Conservation (phyloP, 352 stramenopile species). For the Pythium phragmitis region DNA sequence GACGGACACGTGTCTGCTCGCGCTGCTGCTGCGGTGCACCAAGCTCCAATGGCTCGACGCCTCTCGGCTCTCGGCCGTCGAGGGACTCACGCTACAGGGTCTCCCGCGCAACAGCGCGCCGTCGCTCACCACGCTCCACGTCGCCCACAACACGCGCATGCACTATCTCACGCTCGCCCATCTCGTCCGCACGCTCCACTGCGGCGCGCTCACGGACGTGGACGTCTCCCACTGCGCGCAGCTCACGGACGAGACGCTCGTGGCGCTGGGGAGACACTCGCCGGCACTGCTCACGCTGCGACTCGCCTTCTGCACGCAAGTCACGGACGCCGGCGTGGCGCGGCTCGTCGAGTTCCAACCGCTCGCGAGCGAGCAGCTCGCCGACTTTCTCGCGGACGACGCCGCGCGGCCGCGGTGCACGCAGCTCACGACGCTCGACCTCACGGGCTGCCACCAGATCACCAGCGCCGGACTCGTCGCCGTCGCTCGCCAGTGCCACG, state of each 20-base stretch:
- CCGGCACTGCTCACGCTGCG: constrained; percentile 38
- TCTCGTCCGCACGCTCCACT: constrained; percentile 40
- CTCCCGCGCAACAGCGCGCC: constrained; percentile 30
- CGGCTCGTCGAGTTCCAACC: constrained; percentile 44
- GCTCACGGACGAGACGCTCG: constrained; percentile 54
- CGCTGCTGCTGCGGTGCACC: constrained; percentile 49
- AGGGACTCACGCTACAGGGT: constrained; percentile 60
- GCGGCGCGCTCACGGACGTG: constrained; percentile 34
- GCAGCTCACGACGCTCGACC: constrained; percentile 45
- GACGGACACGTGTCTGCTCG: constrained; percentile 58
- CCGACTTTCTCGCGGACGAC: constrained; percentile 33
- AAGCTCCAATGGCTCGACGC: constrained; percentile 24
- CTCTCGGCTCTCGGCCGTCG: constrained; percentile 41
- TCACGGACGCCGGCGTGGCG: constrained; percentile 54
- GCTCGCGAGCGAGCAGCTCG: constrained; percentile 22
- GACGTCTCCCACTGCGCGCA: constrained; percentile 55
- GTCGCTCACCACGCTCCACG: constrained; percentile 34
- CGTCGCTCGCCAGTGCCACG: constrained; percentile 36
- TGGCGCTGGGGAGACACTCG: constrained; percentile 43
- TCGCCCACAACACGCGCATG: constrained; percentile 37
- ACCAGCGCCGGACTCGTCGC: constrained; percentile 44
- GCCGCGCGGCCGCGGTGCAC: constrained; percentile 33
- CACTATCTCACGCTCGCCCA: constrained; percentile 42
- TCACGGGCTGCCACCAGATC: constrained; percentile 68
- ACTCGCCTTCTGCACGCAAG: constrained; percentile 49